Evolutionary conservation across 805 yeast genomes (phyloP), one percentile per base, ranked within the genome.

Genomic region (Jamesozyma spencerorum): DNA sequence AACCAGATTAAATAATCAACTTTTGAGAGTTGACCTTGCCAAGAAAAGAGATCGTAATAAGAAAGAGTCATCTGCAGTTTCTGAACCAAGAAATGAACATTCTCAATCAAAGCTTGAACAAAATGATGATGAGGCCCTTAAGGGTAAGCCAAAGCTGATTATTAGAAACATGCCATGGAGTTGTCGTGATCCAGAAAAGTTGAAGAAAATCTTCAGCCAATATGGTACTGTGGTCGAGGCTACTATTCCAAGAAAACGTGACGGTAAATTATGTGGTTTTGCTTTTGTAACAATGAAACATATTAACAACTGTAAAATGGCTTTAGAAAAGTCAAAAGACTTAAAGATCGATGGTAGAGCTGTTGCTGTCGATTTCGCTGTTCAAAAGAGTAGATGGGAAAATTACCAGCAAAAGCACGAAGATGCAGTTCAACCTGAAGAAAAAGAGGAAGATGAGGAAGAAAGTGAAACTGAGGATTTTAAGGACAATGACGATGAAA

Each of bases 131-230:
- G 70, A 68, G 17, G 70, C 74, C n/a, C 39, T 58, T 50, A 82
- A 81, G 56, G 80, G 95, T 61, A 76, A 81, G 49, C 88, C 97
- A 2, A 77, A 95, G 51, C 67, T 92, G 43, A 87, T 92, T 50
- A 71, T 92, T 30, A 74, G 98, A 57, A 92, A 92, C 59, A 73
- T 92, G 62, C 98, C 98, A 11, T 92, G 98, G 98, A 81, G 95
- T 13, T 79, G 92, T 35, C 77, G 90, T 57, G 78, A 81, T 45
- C 81, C 94, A 4, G 76, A 76, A 4, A 77, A 75, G 41, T 69
- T 92, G 53, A 79, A 74, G 54, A 79, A 79, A 50, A 55, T 78
- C 6, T 92, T 92, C 57, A 64, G 71, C 42, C 77, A 77, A 54
- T 92, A 67, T 57, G 98, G 98, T 38, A 80, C 83, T 22, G 95